Evolutionary conservation across 202 grass and related monocot species (phyloP).

Genomic region (Schoenoplectus triqueter): DNA sequence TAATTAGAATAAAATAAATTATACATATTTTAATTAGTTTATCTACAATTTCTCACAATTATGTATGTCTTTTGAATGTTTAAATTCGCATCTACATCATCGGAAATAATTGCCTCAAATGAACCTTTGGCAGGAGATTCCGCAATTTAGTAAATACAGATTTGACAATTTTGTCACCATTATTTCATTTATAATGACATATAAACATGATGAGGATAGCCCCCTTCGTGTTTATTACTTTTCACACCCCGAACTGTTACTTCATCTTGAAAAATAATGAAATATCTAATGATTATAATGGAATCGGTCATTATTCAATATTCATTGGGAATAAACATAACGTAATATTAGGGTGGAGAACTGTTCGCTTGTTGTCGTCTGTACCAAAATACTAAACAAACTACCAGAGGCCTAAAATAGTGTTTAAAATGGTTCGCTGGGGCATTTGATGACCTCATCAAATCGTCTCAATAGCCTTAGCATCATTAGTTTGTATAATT

Average conservation of each 20-base stretch:
- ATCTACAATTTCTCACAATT: not conserved
- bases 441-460: not conserved
- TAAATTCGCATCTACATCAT: not conserved
- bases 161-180: not conserved
- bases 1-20: not conserved
- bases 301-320: not conserved
- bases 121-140: not conserved
- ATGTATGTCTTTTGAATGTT: not conserved
- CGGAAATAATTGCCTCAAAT: not conserved
- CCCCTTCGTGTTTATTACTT: not conserved
- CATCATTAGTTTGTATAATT: not conserved
- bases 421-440: not conserved
- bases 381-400: not conserved
- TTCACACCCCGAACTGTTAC: not conserved
- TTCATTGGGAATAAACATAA: not conserved
- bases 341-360: not conserved
- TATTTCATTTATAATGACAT: not conserved
- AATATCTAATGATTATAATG: not conserved
- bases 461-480: not conserved
- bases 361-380: not conserved
- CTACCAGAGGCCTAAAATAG: not conserved
- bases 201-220: not conserved
- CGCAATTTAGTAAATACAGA: not conserved
- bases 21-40: slow-evolving; percentile 14
- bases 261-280: not conserved